Percentiles rank a stretch among this genome's conserved stretches.
phyloP scores from a whole-genome alignment of 345 rosid genomes.

The Rhizophora apiculata region DNA sequence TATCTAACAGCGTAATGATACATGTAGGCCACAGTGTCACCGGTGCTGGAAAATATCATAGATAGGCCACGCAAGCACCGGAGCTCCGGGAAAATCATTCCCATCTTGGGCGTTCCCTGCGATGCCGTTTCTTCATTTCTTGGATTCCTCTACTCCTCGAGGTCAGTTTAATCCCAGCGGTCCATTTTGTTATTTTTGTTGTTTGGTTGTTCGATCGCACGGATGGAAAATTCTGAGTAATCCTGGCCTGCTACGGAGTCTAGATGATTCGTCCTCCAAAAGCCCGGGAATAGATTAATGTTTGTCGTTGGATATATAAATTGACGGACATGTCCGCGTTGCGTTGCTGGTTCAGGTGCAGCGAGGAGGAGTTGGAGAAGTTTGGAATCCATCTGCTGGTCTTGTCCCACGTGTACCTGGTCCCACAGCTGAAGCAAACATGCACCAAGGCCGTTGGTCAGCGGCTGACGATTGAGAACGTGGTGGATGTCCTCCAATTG shows the following conservation, averaged over 20 bases:
- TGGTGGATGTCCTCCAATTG: constrained; percentile 73
- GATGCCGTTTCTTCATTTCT: constrained; percentile 70
- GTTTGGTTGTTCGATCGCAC: constrained; percentile 18
- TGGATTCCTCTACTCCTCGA: constrained; percentile 56
- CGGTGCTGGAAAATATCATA: constrained; percentile 57
- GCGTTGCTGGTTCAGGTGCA: constrained; percentile 36
- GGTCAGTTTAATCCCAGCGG: constrained; percentile 42
- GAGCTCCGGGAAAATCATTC: constrained; percentile 49
- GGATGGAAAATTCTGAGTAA: not conserved
- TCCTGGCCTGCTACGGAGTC: constrained; percentile 10
- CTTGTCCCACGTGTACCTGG: constrained; percentile 70
- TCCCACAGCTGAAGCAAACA: constrained; percentile 61
- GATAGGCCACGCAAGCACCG: constrained; percentile 48
- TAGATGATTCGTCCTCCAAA: not conserved
- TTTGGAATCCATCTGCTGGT: constrained; percentile 72
- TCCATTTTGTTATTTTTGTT: constrained; percentile 2
- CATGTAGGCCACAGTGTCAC: constrained; percentile 61
- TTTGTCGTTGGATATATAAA: not conserved
- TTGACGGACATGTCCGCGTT: constrained; percentile 10
- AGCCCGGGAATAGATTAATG: not conserved
- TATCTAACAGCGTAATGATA: not conserved
- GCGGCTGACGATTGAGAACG: constrained; percentile 59
- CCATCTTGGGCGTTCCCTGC: constrained; percentile 78
- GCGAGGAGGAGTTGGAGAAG: constrained; percentile 58
- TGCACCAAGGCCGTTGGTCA: constrained; percentile 46